phyloP scores from a whole-genome alignment of 2,329 filamentous ascomycete species.

The Fusarium humuli region DNA sequence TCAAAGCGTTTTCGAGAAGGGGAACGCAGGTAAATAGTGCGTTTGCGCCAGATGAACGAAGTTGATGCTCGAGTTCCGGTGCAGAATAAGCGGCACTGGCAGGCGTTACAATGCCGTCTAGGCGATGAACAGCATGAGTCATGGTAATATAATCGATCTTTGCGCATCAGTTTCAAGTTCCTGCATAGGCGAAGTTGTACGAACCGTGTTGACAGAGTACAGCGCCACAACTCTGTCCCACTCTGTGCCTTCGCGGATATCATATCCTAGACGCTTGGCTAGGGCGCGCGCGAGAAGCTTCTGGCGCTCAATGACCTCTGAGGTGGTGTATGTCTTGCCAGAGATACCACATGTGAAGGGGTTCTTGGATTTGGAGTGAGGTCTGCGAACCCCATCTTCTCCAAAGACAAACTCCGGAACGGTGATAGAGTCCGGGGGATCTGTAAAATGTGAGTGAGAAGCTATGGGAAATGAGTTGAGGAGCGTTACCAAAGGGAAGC shows the following conservation, averaged over 20 bases:
- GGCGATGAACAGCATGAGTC: slow-evolving; percentile 78
- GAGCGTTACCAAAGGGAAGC: slow-evolving; percentile 61
- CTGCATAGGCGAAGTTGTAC: slow-evolving; percentile 38
- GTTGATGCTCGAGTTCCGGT: slow-evolving; percentile 76
- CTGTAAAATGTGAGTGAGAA: slow-evolving; percentile 43
- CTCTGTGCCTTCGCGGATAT: slow-evolving; percentile 75
- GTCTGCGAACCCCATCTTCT: slow-evolving; percentile 74
- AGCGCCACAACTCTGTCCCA: slow-evolving; percentile 85
- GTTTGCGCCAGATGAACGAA: slow-evolving; percentile 75
- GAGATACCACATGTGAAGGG: slow-evolving; percentile 83
- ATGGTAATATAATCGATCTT: slow-evolving; percentile 81
- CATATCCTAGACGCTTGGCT: slow-evolving; percentile 77
- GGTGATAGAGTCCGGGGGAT: slow-evolving; percentile 78
- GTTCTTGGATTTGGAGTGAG: slow-evolving; percentile 71
- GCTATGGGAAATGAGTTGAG: slow-evolving; percentile 2
- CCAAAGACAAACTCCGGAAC: slow-evolving; percentile 82
- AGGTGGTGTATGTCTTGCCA: slow-evolving; percentile 72
- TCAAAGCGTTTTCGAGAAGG: slow-evolving; percentile 71
- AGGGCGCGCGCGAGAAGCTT: slow-evolving; percentile 76
- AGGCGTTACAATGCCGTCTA: slow-evolving; percentile 79
- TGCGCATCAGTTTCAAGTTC: neutral
- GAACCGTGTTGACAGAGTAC: slow-evolving; percentile 83
- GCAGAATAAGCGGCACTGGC: slow-evolving; percentile 81
- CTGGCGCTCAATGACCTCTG: slow-evolving; percentile 73
- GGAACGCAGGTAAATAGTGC: slow-evolving; percentile 78